Conservation (phyloP, 352 stramenopile genomes). For the Phytopythium mirpurense region DNA sequence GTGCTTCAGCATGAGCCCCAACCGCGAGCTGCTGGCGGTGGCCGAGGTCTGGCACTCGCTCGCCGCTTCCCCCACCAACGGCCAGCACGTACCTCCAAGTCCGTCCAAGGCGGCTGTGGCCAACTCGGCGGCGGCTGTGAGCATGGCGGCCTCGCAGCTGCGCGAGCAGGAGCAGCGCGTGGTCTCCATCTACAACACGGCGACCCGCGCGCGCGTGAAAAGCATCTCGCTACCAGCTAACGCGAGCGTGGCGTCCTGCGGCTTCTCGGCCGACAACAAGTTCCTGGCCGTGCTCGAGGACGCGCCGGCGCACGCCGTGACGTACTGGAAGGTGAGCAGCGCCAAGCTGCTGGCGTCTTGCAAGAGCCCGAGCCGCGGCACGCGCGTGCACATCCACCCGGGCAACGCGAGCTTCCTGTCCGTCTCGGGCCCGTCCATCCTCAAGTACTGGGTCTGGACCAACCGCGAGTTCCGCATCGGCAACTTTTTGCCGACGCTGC, state of each 20-base stretch:
- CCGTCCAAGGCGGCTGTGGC: not conserved
- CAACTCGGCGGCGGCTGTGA: constrained; percentile 3
- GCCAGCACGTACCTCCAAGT: not conserved
- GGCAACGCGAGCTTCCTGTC: constrained; percentile 68
- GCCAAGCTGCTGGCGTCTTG: constrained; percentile 64
- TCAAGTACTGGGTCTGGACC: constrained; percentile 77
- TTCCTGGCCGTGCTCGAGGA: constrained; percentile 71
- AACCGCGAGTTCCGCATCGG: constrained; percentile 76
- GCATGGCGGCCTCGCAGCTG: constrained; percentile 9
- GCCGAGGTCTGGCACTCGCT: constrained; percentile 42
- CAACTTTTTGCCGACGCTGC: constrained; percentile 65
- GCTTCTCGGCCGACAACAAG: constrained; percentile 73
- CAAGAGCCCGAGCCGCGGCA: constrained; percentile 62
- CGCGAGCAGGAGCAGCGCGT: constrained; percentile 39
- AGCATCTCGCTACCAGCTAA: constrained; percentile 44
- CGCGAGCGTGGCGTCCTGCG: constrained; percentile 55
- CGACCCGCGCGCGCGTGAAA: constrained; percentile 33
- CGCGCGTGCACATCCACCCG: constrained; percentile 65
- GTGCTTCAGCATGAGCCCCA: constrained; percentile 61
- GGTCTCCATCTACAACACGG: constrained; percentile 61
- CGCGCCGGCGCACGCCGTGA: constrained; percentile 59
- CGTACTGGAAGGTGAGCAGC: constrained; percentile 79
- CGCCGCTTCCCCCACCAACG: not conserved
- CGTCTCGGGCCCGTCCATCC: constrained; percentile 64
- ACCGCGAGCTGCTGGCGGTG: constrained; percentile 63